A percentile compares a stretch with the other conserved stretches of the same genome.
These are phyloP conservation scores for Amphicarpaea edgeworthii DNA, from an alignment of 306 rosid genomes.

Conservation along the genomic window DNA sequence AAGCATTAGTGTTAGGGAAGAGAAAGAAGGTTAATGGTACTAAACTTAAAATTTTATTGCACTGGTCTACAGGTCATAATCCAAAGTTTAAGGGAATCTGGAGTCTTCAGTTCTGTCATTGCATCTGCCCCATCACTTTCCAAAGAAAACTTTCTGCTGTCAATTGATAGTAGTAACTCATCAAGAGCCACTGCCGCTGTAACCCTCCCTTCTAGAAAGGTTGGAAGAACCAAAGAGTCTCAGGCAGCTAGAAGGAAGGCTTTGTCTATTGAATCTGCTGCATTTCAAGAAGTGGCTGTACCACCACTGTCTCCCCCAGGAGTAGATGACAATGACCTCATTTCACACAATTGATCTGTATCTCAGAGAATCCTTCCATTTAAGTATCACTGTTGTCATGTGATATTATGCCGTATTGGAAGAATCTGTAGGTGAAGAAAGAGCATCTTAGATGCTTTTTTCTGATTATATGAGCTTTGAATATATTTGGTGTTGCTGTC, in stretches of 20 bases:
- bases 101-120: constrained; percentile 85
- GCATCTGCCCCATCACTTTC: constrained; percentile 81
- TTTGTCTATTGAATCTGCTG: constrained; percentile 58
- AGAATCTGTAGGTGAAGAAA: constrained; percentile 43
- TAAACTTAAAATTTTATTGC: constrained; percentile 1
- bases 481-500: constrained; percentile 45
- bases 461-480: constrained; percentile 8
- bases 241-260: constrained; percentile 70
- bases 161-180: constrained; percentile 80
- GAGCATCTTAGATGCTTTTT: constrained; percentile 30
- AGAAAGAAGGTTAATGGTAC: not conserved
- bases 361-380: constrained; percentile 9
- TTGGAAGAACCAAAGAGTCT: constrained; percentile 51
- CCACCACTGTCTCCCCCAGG: constrained; percentile 89
- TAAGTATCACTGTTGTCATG: not conserved
- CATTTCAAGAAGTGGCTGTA: constrained; percentile 64
- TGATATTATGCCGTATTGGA: not conserved
- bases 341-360: constrained; percentile 44
- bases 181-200: constrained; percentile 68
- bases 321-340: constrained; percentile 50
- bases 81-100: constrained; percentile 89
- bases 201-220: constrained; percentile 75
- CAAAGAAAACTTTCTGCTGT: constrained; percentile 74
- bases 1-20: constrained; percentile 4
- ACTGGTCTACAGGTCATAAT: constrained; percentile 67